phyloP scores from a whole-genome alignment of 371 early-diverging fungal species.

The Mucor velutinosus region DNA sequence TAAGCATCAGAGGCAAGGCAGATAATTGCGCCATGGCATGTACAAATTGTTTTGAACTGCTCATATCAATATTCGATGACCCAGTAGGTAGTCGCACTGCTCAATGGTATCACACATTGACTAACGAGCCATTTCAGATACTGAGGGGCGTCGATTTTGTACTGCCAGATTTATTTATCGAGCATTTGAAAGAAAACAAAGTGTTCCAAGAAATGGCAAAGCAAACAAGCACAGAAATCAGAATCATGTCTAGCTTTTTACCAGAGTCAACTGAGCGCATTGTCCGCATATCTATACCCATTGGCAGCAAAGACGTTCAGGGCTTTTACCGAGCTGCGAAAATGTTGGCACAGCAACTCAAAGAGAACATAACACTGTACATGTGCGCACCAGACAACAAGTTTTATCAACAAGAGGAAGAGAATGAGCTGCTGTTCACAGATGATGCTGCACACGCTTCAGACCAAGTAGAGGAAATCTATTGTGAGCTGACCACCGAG shows the following conservation, averaged over 20 bases:
- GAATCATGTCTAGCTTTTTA: not conserved
- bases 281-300: not conserved
- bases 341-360: slow-evolving; percentile 1
- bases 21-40: not conserved
- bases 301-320: not conserved
- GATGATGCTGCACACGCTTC: not conserved
- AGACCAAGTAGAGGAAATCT: not conserved
- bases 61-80: not conserved
- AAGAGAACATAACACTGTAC: not conserved
- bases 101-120: no score
- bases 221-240: not conserved
- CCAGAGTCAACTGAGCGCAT: slow-evolving; percentile 12
- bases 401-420: slow-evolving; percentile 4
- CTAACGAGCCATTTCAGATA: no score
- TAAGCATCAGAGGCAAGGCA: not conserved
- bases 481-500: not conserved
- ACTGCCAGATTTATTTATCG: not conserved
- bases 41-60: not conserved
- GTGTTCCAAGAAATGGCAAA: not conserved
- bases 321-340: not conserved
- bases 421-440: not conserved
- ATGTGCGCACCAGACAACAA: not conserved
- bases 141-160: not conserved
- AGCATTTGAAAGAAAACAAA: not conserved
- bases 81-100: not conserved